Evolutionary conservation across 352 stramenopile genomes (phyloP).

Genomic region (Phytophthora pseudosyringae): DNA sequence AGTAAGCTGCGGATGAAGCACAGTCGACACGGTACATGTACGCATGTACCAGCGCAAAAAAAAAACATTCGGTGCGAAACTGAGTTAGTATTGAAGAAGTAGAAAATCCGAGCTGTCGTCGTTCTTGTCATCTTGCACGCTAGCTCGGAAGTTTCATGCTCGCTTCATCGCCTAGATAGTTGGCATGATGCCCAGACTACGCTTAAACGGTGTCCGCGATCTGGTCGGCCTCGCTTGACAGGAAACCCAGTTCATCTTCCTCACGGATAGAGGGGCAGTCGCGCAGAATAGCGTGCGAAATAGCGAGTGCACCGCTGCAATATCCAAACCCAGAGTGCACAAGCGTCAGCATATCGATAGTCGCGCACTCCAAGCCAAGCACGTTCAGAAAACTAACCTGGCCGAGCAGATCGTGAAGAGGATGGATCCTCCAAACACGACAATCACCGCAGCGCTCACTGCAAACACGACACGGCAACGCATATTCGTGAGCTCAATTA

Average conservation of each 20-base stretch:
- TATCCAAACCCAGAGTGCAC: neutral
- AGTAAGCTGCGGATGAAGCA: too few relatives aligned
- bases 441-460: slow-evolving; percentile 80
- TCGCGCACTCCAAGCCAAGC: neutral
- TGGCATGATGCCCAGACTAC: slow-evolving; percentile 6
- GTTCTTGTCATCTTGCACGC: slow-evolving; percentile 6
- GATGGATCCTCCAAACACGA: slow-evolving; percentile 87
- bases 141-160: too few relatives aligned
- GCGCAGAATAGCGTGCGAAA: slow-evolving; percentile 81
- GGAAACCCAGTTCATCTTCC: slow-evolving; percentile 85
- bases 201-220: slow-evolving; percentile 77
- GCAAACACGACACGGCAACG: slow-evolving; percentile 11
- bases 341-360: neutral
- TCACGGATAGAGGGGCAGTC: slow-evolving; percentile 77
- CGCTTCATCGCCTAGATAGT: slow-evolving; percentile 10
- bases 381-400: slow-evolving; percentile 52
- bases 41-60: neutral
- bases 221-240: slow-evolving; percentile 67
- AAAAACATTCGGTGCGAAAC: slow-evolving; percentile 5
- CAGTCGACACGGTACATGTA: too few relatives aligned
- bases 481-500: slow-evolving; percentile 1
- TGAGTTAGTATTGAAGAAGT: slow-evolving; percentile 16
- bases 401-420: slow-evolving; percentile 88
- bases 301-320: slow-evolving; percentile 68
- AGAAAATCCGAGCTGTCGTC: slow-evolving; percentile 10